Percentiles rank a stretch among this genome's conserved stretches.
Conservation (phyloP, 2,329 filamentous ascomycete genomes). For the Purpureocillium lavendulum region DNA sequence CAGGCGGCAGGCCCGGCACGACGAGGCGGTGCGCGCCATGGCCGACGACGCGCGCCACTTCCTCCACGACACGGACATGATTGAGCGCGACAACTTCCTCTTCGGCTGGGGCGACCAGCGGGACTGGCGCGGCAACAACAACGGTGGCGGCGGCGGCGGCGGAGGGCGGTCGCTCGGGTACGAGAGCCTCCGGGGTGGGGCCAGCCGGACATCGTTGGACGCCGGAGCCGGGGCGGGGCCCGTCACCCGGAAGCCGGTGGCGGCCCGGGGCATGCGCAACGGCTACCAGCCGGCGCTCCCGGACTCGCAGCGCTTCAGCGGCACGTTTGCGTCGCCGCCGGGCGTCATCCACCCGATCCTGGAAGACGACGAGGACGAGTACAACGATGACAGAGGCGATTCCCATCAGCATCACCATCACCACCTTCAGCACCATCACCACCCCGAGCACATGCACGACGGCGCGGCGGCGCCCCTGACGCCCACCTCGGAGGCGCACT, state of each 20-base stretch:
- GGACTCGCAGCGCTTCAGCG: slow-evolving; percentile 12
- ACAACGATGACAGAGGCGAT: slow-evolving; percentile 11
- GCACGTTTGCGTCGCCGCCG: slow-evolving; percentile 18
- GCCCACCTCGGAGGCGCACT: slow-evolving; percentile 26
- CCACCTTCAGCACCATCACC: too few relatives aligned
- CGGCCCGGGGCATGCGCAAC: slow-evolving; percentile 16
- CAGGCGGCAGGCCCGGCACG: slow-evolving; percentile 26
- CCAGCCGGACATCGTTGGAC: neutral
- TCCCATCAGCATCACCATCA: too few relatives aligned
- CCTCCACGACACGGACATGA: slow-evolving; percentile 36
- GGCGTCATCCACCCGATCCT: slow-evolving; percentile 49
- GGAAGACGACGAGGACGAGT: slow-evolving; percentile 48
- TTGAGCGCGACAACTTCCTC: slow-evolving; percentile 25
- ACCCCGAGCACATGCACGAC: neutral
- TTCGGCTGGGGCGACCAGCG: slow-evolving; percentile 18
- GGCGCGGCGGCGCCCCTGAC: slow-evolving; percentile 12
- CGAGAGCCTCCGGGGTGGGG: slow-evolving; percentile 34
- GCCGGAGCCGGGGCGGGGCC: slow-evolving; percentile 23
- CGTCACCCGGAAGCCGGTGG: slow-evolving; percentile 24
- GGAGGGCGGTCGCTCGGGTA: slow-evolving; percentile 34
- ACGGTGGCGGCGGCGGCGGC: slow-evolving; percentile 15
- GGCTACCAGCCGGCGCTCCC: slow-evolving; percentile 21
- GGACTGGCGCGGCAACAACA: slow-evolving; percentile 37
- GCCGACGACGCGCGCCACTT: slow-evolving; percentile 41
- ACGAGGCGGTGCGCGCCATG: slow-evolving; percentile 39